A percentile compares a stretch with the other conserved stretches of the same genome.
Evolutionary conservation across 768 basidiomycete species (phyloP).

Genomic region (Suillus cothurnatus): DNA sequence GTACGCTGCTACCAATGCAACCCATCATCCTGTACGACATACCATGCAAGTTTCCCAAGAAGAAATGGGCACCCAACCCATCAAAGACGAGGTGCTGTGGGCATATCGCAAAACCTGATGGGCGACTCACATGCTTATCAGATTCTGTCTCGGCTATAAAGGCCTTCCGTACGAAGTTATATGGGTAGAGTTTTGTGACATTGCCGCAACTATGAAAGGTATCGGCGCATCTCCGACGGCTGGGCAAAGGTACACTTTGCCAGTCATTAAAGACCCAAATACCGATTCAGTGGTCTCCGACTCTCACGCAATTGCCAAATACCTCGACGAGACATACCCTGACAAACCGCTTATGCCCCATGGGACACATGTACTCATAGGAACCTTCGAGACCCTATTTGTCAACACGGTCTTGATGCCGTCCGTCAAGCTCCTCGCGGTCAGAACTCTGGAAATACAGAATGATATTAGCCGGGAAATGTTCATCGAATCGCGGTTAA

Average conservation of each 20-base stretch:
- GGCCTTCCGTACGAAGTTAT: conserved; percentile 44
- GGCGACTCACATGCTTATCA: neutral
- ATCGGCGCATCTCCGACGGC: conserved; percentile 1
- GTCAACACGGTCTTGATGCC: too few relatives aligned
- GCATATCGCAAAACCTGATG: neutral
- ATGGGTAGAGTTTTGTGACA: conserved; percentile 53
- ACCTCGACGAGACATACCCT: conserved; percentile 50
- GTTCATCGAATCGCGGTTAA: conserved; percentile 3
- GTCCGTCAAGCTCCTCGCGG: neutral
- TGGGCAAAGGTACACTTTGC: conserved; percentile 40
- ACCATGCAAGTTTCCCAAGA: neutral
- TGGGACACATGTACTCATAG: too few relatives aligned
- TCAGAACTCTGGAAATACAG: neutral
- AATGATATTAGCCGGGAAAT: neutral
- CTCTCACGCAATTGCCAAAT: conserved; percentile 46
- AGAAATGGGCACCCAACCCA: conserved; percentile 1
- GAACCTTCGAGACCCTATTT: too few relatives aligned
- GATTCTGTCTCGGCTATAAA: conserved; percentile 37
- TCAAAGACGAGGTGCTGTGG: conserved; percentile 5
- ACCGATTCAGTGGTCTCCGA: conserved; percentile 40
- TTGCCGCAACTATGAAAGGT: conserved; percentile 26
- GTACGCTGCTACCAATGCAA: neutral
- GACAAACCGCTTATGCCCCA: conserved; percentile 12
- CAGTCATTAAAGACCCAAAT: conserved; percentile 45
- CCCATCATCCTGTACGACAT: conserved; percentile 10